A percentile compares a stretch with the other conserved stretches of the same genome.
Conservation (phyloP, 805 yeast species). For the Komagataella populi region DNA sequence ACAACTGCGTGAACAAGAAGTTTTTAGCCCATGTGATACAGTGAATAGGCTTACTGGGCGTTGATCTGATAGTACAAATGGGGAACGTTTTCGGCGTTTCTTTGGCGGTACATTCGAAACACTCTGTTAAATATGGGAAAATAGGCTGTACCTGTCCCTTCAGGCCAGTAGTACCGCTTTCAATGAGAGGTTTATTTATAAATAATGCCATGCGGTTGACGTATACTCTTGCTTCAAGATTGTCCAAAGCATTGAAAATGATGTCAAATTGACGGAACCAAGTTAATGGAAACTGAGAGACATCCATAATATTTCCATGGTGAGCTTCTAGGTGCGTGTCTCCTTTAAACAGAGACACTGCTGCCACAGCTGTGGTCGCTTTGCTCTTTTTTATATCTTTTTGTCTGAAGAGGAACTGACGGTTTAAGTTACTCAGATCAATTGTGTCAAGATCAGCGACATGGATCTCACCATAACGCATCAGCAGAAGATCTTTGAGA, state of each 20-base stretch:
- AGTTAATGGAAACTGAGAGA: slow-evolving; percentile 47
- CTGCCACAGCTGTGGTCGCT: slow-evolving; percentile 70
- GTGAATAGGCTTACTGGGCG: slow-evolving; percentile 93
- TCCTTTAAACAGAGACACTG: slow-evolving; percentile 64
- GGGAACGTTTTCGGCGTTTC: slow-evolving; percentile 87
- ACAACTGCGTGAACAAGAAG: slow-evolving; percentile 71
- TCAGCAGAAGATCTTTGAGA: slow-evolving; percentile 61
- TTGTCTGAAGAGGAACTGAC: slow-evolving; percentile 84
- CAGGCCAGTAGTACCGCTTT: slow-evolving; percentile 91
- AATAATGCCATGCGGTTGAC: slow-evolving; percentile 77
- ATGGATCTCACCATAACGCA: slow-evolving; percentile 80
- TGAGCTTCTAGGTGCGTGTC: slow-evolving; percentile 57
- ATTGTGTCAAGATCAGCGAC: slow-evolving; percentile 93
- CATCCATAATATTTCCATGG: slow-evolving; percentile 81
- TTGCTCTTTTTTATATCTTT: slow-evolving; percentile 86
- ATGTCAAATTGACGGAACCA: slow-evolving; percentile 73
- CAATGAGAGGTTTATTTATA: slow-evolving; percentile 65
- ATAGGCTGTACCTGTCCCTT: slow-evolving; percentile 93
- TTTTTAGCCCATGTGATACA: slow-evolving; percentile 97
- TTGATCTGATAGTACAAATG: slow-evolving; percentile 91
- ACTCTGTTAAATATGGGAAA: slow-evolving; percentile 68
- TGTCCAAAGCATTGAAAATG: slow-evolving; percentile 88
- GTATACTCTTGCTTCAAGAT: slow-evolving; percentile 81
- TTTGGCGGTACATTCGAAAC: slow-evolving; percentile 85
- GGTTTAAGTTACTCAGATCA: slow-evolving; percentile 80